Evolutionary conservation across 495 filamentous ascomycete species (phyloP).

Genomic region (Melanomma pulvis-pyrius): DNA sequence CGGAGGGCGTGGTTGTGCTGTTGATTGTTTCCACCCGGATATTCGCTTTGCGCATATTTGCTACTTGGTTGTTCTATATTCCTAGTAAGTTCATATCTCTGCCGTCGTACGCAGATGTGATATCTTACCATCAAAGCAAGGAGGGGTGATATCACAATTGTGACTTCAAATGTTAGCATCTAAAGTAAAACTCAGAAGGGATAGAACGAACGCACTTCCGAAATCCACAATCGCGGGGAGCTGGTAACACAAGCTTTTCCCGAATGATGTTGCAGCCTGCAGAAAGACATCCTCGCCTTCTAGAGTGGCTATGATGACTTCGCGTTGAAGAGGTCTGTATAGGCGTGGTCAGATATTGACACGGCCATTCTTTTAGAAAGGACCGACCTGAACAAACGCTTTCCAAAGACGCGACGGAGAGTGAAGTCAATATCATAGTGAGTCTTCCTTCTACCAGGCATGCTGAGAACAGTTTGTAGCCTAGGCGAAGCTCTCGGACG

Average conservation of each 20-base stretch:
- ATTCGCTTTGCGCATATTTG: constrained; percentile 70
- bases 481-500: too few species aligned
- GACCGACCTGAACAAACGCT: constrained; percentile 68
- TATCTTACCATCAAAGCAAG: constrained; percentile 80
- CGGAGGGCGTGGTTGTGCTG: constrained; percentile 67
- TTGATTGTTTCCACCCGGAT: constrained; percentile 86
- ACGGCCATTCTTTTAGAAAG: constrained; percentile 15
- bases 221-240: constrained; percentile 84
- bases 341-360: background rate
- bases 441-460: constrained; percentile 30
- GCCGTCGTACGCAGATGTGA: background rate
- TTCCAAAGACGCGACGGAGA: constrained; percentile 78
- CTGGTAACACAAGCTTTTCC: constrained; percentile 94
- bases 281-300: constrained; percentile 90
- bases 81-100: background rate
- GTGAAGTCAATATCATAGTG: constrained; percentile 79
- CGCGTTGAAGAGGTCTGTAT: constrained; percentile 75
- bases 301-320: constrained; percentile 80
- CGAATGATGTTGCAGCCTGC: constrained; percentile 94
- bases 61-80: constrained; percentile 82
- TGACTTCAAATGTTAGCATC: constrained; percentile 57
- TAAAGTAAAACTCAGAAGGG: background rate
- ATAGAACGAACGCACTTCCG: constrained; percentile 63
- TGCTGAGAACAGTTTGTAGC: too few species aligned
- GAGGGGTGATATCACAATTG: constrained; percentile 87